Evolutionary conservation across 495 filamentous ascomycete genomes (phyloP), one percentile per base, ranked within the genome.

Genomic region (Penicillium nucicola): DNA sequence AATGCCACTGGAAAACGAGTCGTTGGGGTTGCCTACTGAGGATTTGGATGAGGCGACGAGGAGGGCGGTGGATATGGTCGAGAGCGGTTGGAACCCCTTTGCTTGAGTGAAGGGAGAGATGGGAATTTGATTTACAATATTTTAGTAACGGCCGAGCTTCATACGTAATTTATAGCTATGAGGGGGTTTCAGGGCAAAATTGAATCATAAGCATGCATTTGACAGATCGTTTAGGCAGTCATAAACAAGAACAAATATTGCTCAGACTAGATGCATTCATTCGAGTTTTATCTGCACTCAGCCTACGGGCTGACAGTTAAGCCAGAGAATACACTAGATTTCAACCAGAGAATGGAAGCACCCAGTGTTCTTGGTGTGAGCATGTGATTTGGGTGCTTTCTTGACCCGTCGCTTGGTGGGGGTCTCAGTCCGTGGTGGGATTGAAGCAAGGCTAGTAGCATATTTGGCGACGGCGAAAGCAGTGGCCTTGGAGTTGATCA

Each of bases 381-480:
- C 45, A 20, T 61, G 58, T 1, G 58, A 25, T 15, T 14, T 17
- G 11, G 48, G 53, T 15, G 38, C 44, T 19, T 42, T 42, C 34
- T 28, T 48, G 17, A 37, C 23, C 18, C 20, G 37, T 18, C 53
- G 45, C 31, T 44, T 37, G 1, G 48, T 22, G 13, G 43, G 31
- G 31, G 58, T 57, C 4, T 38, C 8, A 17, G 45, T 58, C 4
- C 42, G 51, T 17, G 13, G 33, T 8, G 74, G 74, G 18, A 78
- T 64, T 20, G 70, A 70, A 4, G 66, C 62, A 32, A 85, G 84
- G 54, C 72, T 79, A 19, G 53, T 67, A 5, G 75, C 80, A 48
- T 86, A 89, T 14, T 76, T 82, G 18, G 83, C 86, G 1, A 89
- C 79, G 0, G 78, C 70, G 56, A 81, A 77, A 6, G 85, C 86